Conservation (phyloP, 441 rosid genomes). For the Corymbia calophylla region DNA sequence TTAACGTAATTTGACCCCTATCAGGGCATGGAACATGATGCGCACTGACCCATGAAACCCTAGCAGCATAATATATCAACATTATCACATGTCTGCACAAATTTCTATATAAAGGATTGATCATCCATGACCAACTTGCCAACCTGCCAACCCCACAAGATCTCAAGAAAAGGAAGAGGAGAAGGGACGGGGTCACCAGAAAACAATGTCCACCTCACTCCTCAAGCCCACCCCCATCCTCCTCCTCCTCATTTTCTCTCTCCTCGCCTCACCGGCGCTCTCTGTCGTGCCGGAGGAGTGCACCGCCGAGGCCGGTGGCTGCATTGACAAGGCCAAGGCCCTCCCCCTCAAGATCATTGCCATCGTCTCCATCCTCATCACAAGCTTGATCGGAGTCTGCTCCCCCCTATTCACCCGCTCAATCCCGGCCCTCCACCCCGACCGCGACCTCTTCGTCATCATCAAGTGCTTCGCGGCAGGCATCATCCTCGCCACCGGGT, state of each 20-base stretch:
- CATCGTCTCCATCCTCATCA: slow-evolving; percentile 20
- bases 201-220: neutral
- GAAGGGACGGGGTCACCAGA: neutral
- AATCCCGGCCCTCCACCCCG: slow-evolving; percentile 37
- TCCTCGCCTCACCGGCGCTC: slow-evolving; percentile 3
- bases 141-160: neutral
- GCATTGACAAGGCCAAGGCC: slow-evolving; percentile 36
- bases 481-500: slow-evolving; percentile 47
- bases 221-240: slow-evolving; percentile 13
- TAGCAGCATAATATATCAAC: neutral
- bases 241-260: slow-evolving; percentile 17
- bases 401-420: slow-evolving; percentile 32
- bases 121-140: neutral
- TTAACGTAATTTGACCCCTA: neutral
- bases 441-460: slow-evolving; percentile 30
- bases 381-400: slow-evolving; percentile 46
- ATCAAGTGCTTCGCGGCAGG: slow-evolving; percentile 46
- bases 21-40: neutral
- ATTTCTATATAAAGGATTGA: neutral
- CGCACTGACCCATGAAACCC: neutral
- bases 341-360: slow-evolving; percentile 46
- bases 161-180: neutral
- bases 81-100: neutral
- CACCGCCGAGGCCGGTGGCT: slow-evolving; percentile 10
- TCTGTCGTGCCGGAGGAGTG: slow-evolving; percentile 20